Percentiles rank a stretch among this genome's conserved stretches.
Evolutionary conservation across 2,329 filamentous ascomycete species (phyloP).

Genomic region (Penicillium palitans): DNA sequence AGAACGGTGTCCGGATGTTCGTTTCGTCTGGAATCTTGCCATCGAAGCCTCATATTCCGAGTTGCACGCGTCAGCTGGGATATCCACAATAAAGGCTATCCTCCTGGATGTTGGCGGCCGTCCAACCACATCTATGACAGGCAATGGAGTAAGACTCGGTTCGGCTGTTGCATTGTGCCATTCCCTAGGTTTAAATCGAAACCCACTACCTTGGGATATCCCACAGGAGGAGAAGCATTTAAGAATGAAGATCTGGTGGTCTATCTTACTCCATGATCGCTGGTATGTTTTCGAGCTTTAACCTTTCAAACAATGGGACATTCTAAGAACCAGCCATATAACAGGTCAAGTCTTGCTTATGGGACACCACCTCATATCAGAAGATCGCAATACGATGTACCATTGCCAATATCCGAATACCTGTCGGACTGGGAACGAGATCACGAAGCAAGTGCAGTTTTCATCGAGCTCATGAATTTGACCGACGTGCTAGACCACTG

Average conservation of each 20-base stretch:
- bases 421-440: constrained; percentile 28
- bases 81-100: constrained; percentile 55
- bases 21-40: constrained; percentile 60
- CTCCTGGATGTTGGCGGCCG: constrained; percentile 57
- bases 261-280: constrained; percentile 55
- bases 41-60: constrained; percentile 58
- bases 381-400: constrained; percentile 51
- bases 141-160: constrained; percentile 55
- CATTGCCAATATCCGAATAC: constrained; percentile 42
- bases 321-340: not conserved
- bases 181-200: constrained; percentile 56
- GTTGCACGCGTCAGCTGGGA: constrained; percentile 53
- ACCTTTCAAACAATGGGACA: not conserved
- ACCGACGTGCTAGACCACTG: constrained; percentile 47
- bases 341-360: constrained; percentile 54
- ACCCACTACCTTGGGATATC: constrained; percentile 57
- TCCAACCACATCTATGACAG: constrained; percentile 56
- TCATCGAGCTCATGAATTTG: constrained; percentile 49
- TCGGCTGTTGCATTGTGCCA: constrained; percentile 55
- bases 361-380: constrained; percentile 55
- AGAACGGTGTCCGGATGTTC: constrained; percentile 50
- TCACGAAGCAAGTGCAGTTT: constrained; percentile 40
- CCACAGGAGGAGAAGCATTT: constrained; percentile 52
- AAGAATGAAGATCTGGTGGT: constrained; percentile 59
- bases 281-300: constrained; percentile 45